Percentiles rank a stretch among this genome's conserved stretches.
Evolutionary conservation across 371 early-diverging fungal genomes (phyloP).

Genomic region (Umbelopsis sp.): DNA sequence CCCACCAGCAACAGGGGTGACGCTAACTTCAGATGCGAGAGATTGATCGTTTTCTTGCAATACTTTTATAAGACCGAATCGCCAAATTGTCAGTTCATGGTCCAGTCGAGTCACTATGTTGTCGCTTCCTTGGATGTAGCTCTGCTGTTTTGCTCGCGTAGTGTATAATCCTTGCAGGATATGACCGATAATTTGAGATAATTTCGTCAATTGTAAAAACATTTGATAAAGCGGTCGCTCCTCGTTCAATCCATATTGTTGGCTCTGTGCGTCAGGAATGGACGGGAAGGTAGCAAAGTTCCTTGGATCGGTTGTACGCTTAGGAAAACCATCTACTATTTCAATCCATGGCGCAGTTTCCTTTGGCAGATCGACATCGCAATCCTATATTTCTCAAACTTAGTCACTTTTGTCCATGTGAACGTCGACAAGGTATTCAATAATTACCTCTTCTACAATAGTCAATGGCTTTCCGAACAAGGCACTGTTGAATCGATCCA

Average conservation of each 20-base stretch:
- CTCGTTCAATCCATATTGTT: not conserved
- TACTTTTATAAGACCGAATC: slow-evolving; percentile 43
- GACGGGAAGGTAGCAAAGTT: slow-evolving; percentile 4
- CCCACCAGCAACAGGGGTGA: slow-evolving; percentile 49
- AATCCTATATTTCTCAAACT: slow-evolving; percentile 31
- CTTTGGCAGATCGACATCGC: slow-evolving; percentile 46
- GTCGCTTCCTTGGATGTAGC: slow-evolving; percentile 47
- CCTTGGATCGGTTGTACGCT: not conserved
- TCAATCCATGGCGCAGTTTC: slow-evolving; percentile 42
- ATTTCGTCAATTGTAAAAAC: slow-evolving; percentile 46
- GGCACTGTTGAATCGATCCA: slow-evolving; percentile 50
- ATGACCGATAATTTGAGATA: slow-evolving; percentile 48
- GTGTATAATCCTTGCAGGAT: slow-evolving; percentile 49
- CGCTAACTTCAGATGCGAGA: not conserved
- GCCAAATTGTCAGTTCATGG: slow-evolving; percentile 49
- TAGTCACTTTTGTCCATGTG: not conserved
- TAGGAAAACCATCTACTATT: slow-evolving; percentile 34
- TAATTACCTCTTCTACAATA: slow-evolving; percentile 45
- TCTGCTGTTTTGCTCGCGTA: slow-evolving; percentile 43
- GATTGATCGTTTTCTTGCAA: slow-evolving; percentile 29
- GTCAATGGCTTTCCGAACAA: slow-evolving; percentile 49
- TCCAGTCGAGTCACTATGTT: slow-evolving; percentile 45
- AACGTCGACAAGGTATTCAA: too few species aligned
- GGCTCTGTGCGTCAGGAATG: not conserved
- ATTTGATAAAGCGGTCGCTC: slow-evolving; percentile 32